Evolutionary conservation across 2,329 filamentous ascomycete species (phyloP), one percentile per base, ranked within the genome.

Genomic region (Ambrosiella beaveri): DNA sequence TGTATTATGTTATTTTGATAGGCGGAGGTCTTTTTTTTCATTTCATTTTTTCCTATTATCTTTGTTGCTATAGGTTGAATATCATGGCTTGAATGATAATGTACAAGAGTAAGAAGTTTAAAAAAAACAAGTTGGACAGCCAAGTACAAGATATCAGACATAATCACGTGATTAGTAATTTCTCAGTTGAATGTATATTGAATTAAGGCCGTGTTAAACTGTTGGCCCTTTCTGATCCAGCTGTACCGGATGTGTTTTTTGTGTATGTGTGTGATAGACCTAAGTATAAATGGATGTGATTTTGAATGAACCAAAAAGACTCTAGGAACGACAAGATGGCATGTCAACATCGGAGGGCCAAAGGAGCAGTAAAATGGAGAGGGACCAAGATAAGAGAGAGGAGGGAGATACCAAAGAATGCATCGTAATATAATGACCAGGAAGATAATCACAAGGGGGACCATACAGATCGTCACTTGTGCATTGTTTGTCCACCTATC

Each of bases 121-220:
- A 27, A 27, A 27, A 27, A 27, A 27, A 2, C 27, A 27, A 27
- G 27, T 27, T 27, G 27, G 27, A 27, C 5, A 27, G 5, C 27
- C 3, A 27, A 27, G 27, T 27, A 27, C n/a, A 8, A 15, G 7
- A 19, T 5, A 54, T 19, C 13, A 54, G 15, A 15, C 27, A 3
- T 6, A n/a, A n/a, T 56, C 40, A 41, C 38, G 40, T 36, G 13
- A 45, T 44, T 38, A 15, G 15, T 19, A 19, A 41, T 17, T 19
- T 53, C 15, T 60, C 59, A 60, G 59, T 60, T 60, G 59, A 58
- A 60, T 60, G 59, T 17, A 57, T 60, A 57, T 60, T 44, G 44
- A 15, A 19, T 60, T 60, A 56, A 58, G 59, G 54, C 59, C 56
- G 59, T 60, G 59, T 60, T 60, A 58, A 57, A 60, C 41, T 51